phyloP scores from a whole-genome alignment of 352 stramenopile species.

The Ochromonadaceae sp. region DNA sequence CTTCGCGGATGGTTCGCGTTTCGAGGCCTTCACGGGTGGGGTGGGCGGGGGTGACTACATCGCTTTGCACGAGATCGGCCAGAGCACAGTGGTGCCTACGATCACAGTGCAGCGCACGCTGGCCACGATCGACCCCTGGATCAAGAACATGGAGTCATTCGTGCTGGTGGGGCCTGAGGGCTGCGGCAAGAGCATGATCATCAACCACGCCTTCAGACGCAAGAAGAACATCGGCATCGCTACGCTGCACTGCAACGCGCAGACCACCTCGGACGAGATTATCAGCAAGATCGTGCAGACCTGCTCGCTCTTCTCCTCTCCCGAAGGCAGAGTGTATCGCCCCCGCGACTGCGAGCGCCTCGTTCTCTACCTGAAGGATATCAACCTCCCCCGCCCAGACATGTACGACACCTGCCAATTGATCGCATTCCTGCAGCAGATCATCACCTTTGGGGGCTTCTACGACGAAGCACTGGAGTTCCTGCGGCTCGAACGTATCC shows the following conservation, averaged over 20 bases:
- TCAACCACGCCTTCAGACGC: slow-evolving; percentile 67
- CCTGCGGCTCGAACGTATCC: slow-evolving; percentile 71
- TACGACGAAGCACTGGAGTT: slow-evolving; percentile 86
- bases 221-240: slow-evolving; percentile 32
- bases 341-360: slow-evolving; percentile 72
- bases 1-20: slow-evolving; percentile 50
- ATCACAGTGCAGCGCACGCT: slow-evolving; percentile 44
- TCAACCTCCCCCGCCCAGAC: slow-evolving; percentile 82
- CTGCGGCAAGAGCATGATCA: slow-evolving; percentile 83
- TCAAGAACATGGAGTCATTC: slow-evolving; percentile 77
- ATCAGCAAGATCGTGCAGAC: slow-evolving; percentile 82
- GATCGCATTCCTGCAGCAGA: slow-evolving; percentile 84
- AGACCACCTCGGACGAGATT: slow-evolving; percentile 76
- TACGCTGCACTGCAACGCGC: slow-evolving; percentile 79
- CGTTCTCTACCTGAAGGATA: slow-evolving; percentile 87
- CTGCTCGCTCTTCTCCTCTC: slow-evolving; percentile 77
- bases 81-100: slow-evolving; percentile 22
- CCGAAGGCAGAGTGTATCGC: slow-evolving; percentile 68
- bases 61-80: not conserved
- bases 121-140: slow-evolving; percentile 67
- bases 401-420: slow-evolving; percentile 89
- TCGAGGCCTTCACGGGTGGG: slow-evolving; percentile 55
- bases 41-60: slow-evolving; percentile 12
- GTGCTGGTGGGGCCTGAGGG: slow-evolving; percentile 81
- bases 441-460: slow-evolving; percentile 85